These are phyloP conservation scores for Lecanosticta acicola DNA, from an alignment of 2,329 filamentous ascomycete genomes.

Conservation along the genomic window DNA sequence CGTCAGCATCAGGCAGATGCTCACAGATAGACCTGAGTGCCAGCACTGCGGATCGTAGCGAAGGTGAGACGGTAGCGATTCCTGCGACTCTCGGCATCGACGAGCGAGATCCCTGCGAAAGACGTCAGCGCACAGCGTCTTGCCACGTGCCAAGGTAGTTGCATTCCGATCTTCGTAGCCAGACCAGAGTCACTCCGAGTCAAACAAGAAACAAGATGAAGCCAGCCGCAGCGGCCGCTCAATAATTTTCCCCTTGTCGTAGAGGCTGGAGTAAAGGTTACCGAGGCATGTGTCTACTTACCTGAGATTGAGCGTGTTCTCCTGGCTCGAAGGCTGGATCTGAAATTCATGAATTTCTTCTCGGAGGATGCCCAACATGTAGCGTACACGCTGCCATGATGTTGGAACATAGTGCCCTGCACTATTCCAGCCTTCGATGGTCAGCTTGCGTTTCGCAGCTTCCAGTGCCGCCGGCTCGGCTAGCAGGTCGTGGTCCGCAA, in stretches of 20 bases:
- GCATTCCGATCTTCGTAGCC: too few species aligned
- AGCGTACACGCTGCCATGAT: slow-evolving; percentile 15
- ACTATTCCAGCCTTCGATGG: slow-evolving; percentile 11
- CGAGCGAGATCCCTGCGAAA: slow-evolving; percentile 3
- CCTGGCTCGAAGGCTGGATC: not conserved
- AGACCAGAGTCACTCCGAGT: too few species aligned
- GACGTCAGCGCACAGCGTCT: not conserved
- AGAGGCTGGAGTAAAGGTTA: too few species aligned
- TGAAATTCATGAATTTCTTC: slow-evolving; percentile 10
- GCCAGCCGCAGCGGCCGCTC: too few species aligned
- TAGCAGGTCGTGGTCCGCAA: slow-evolving; percentile 11
- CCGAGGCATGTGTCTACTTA: too few species aligned
- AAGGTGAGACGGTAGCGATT: slow-evolving; percentile 12
- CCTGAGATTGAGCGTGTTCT: slow-evolving; percentile 5
- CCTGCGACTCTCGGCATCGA: not conserved
- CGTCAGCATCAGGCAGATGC: slow-evolving; percentile 13
- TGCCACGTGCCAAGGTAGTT: too few species aligned
- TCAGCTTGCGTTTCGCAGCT: slow-evolving; percentile 9
- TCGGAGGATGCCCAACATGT: slow-evolving; percentile 5
- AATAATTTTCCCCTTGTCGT: too few species aligned
- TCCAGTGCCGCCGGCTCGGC: not conserved
- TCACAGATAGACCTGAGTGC: slow-evolving; percentile 8
- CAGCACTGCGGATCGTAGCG: slow-evolving; percentile 17
- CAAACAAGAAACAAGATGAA: too few species aligned
- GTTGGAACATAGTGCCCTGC: slow-evolving; percentile 6